Conservation (phyloP, 2,329 filamentous ascomycete genomes). For the Paraconiothyrium sp. region DNA sequence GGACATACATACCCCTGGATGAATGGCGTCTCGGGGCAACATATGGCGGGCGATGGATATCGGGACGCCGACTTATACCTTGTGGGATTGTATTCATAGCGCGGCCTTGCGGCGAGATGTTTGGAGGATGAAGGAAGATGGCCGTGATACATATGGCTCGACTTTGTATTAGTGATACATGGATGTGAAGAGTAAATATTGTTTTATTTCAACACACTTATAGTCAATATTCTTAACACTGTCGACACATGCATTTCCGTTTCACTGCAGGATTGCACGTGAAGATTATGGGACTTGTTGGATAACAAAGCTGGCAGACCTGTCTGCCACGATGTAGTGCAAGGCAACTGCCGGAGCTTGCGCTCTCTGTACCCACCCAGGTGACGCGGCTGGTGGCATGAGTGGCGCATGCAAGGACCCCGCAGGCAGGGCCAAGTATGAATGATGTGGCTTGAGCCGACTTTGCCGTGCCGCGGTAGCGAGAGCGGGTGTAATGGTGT, state of each 20-base stretch:
- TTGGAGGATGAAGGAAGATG: not conserved
- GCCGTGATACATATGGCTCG: not conserved
- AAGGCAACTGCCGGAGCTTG: not conserved
- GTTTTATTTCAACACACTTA: not conserved
- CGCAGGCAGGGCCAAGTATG: conserved; percentile 5
- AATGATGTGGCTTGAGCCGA: conserved; percentile 10
- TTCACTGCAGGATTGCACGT: not conserved
- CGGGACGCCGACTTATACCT: not conserved
- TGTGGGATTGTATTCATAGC: not conserved
- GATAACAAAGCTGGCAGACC: not conserved
- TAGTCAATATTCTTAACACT: not conserved
- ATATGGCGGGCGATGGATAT: not conserved
- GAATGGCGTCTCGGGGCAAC: not conserved
- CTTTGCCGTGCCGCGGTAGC: conserved; percentile 8
- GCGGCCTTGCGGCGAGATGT: not conserved
- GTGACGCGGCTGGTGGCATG: not conserved
- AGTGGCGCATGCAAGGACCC: conserved; percentile 6
- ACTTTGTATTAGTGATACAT: not conserved
- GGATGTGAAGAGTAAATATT: not conserved
- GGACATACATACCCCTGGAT: conserved; percentile 6
- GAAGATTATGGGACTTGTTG: not conserved
- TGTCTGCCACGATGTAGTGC: not conserved
- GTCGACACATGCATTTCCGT: too few species aligned
- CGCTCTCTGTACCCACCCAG: not conserved
- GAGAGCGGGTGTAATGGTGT: not conserved